These are phyloP conservation scores for Russula foetens DNA, from an alignment of 768 basidiomycete species.

Conservation along the genomic window DNA sequence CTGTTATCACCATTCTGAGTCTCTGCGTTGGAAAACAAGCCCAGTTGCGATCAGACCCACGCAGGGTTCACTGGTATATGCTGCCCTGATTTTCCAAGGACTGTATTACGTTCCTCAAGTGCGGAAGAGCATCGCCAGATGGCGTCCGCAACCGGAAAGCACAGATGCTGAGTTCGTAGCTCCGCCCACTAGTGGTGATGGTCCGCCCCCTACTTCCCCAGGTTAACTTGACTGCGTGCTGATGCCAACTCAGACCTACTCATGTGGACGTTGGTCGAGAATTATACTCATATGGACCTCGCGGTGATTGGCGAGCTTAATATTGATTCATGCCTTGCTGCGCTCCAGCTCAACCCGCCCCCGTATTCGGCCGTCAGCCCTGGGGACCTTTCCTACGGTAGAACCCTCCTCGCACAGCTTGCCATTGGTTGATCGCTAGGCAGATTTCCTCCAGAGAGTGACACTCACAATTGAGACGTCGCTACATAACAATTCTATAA, in stretches of 20 bases:
- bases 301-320: conserved; percentile 50
- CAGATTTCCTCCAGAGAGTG: conserved; percentile 45
- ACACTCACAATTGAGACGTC: conserved; percentile 35
- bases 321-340: conserved; percentile 41
- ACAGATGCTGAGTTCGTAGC: conserved; percentile 18
- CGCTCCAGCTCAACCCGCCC: conserved; percentile 37
- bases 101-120: conserved; percentile 69
- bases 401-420: background rate
- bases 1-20: background rate
- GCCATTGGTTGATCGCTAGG: conserved; percentile 13
- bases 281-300: conserved; percentile 64
- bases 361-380: conserved; percentile 30
- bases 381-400: conserved; percentile 32
- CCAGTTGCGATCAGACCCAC: conserved; percentile 64
- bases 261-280: conserved; percentile 52
- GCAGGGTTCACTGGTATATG: conserved; percentile 42
- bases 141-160: conserved; percentile 21
- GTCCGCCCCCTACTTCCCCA: conserved; percentile 23
- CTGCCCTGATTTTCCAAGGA: conserved; percentile 55
- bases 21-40: conserved; percentile 29
- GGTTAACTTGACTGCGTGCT: conserved; percentile 13
- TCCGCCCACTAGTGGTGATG: conserved; percentile 29
- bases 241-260: conserved; percentile 32
- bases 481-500: conserved; percentile 13
- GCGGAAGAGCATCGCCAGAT: conserved; percentile 34